Evolutionary conservation across 1,139 yeast species (phyloP).

Genomic region (Geotrichum bryndzae): DNA sequence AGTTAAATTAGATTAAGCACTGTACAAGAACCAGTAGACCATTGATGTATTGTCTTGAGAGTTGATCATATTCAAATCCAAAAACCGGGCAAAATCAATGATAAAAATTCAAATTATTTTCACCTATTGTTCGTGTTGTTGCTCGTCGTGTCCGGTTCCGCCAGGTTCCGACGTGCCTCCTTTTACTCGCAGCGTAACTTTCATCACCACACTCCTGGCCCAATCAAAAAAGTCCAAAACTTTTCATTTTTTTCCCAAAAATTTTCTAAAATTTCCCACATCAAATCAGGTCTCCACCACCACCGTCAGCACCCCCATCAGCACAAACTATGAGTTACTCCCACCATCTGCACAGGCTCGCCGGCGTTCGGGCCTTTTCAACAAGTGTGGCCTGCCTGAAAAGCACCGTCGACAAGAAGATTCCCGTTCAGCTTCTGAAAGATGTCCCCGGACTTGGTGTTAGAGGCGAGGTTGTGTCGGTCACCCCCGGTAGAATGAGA

Average conservation of each 20-base stretch:
- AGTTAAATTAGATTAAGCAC: no score
- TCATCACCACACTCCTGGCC: not conserved
- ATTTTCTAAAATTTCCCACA: not conserved
- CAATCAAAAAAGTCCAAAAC: not conserved
- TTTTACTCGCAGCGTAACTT: not conserved
- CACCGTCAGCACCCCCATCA: not conserved
- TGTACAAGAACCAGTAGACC: no score
- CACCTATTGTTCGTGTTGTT: not conserved
- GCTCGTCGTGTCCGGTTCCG: not conserved
- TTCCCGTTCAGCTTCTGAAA: slow-evolving; percentile 59
- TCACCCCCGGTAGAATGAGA: slow-evolving; percentile 80
- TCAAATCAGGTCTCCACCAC: not conserved
- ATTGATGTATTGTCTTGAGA: not conserved
- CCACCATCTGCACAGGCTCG: slow-evolving; percentile 3
- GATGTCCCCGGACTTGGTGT: slow-evolving; percentile 58
- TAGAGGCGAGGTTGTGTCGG: slow-evolving; percentile 66
- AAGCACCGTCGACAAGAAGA: slow-evolving; percentile 41
- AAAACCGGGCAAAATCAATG: not conserved
- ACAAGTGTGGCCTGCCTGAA: slow-evolving; percentile 5
- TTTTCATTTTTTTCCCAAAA: not conserved
- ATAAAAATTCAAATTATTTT: not conserved
- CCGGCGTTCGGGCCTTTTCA: slow-evolving; percentile 12
- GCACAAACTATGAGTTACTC: not conserved
- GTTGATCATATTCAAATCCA: not conserved
- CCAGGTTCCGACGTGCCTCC: not conserved